These are phyloP conservation scores for Tuber indicum DNA, from an alignment of 495 filamentous ascomycete species.

Conservation along the genomic window DNA sequence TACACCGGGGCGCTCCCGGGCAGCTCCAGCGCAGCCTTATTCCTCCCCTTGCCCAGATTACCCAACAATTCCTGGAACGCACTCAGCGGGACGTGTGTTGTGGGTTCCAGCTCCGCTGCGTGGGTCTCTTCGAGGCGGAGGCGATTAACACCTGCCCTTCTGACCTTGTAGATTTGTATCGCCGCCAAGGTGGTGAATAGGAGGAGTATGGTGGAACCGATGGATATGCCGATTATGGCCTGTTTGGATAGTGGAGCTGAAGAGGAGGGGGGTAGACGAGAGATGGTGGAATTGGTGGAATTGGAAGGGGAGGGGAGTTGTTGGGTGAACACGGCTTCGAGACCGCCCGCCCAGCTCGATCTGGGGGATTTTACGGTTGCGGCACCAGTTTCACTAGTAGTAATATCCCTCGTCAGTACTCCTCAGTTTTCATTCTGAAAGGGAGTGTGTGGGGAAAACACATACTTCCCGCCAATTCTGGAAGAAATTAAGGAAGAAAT, in stretches of 20 bases:
- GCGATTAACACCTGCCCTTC: neutral
- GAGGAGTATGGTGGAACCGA: constrained; percentile 12
- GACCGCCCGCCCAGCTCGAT: constrained; percentile 10
- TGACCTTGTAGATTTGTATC: neutral
- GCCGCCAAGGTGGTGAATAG: constrained; percentile 3
- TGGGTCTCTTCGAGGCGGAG: neutral
- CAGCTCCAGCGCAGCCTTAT: constrained; percentile 1
- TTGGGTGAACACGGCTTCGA: constrained; percentile 10
- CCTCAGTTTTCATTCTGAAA: neutral
- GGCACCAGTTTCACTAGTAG: neutral
- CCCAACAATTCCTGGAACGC: constrained; percentile 19
- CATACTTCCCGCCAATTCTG: constrained; percentile 18
- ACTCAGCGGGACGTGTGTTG: neutral
- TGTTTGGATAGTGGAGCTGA: constrained; percentile 11
- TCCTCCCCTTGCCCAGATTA: constrained; percentile 13
- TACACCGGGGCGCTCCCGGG: neutral
- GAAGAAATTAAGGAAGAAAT: constrained; percentile 7
- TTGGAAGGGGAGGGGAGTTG: neutral
- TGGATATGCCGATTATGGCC: constrained; percentile 11
- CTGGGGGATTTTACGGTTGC: constrained; percentile 14
- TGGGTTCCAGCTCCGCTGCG: neutral
- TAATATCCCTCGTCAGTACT: neutral
- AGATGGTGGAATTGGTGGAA: neutral
- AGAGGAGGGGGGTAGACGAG: neutral
- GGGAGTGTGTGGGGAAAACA: neutral